These are phyloP conservation scores for Nakazawaea populi DNA, from an alignment of 805 yeast species.

Conservation along the genomic window DNA sequence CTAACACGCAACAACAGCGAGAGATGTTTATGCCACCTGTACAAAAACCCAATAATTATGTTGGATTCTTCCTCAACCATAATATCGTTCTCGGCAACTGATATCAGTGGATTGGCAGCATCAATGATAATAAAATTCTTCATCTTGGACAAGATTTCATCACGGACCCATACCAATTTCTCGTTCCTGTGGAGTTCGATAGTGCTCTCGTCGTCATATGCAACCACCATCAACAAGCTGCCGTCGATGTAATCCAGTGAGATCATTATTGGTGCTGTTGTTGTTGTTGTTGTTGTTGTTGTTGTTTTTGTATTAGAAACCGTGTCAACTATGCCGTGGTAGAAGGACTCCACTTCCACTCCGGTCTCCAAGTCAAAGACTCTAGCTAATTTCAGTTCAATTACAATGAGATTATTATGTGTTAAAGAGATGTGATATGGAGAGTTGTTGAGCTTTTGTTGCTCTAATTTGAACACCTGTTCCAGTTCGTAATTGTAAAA, in stretches of 20 bases:
- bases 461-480: background rate
- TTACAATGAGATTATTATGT: too few relatives aligned
- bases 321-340: too few relatives aligned
- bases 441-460: background rate
- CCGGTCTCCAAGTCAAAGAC: too few relatives aligned
- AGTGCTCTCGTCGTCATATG: conserved; percentile 8
- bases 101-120: conserved; percentile 13
- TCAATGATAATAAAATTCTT: conserved; percentile 28
- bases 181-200: conserved; percentile 19
- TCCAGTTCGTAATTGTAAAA: background rate
- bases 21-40: conserved; percentile 16
- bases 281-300: background rate
- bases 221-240: conserved; percentile 13
- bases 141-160: conserved; percentile 35
- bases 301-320: background rate
- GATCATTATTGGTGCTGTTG: background rate
- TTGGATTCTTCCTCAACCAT: conserved; percentile 22
- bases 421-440: too few relatives aligned
- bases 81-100: conserved; percentile 22
- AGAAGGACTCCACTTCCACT: too few relatives aligned
- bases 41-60: conserved; percentile 24
- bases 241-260: background rate
- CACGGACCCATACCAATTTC: conserved; percentile 32
- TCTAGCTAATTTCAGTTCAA: too few relatives aligned
- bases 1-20: background rate